phyloP scores from a whole-genome alignment of 306 rosid species.

The Alnus glutinosa region DNA sequence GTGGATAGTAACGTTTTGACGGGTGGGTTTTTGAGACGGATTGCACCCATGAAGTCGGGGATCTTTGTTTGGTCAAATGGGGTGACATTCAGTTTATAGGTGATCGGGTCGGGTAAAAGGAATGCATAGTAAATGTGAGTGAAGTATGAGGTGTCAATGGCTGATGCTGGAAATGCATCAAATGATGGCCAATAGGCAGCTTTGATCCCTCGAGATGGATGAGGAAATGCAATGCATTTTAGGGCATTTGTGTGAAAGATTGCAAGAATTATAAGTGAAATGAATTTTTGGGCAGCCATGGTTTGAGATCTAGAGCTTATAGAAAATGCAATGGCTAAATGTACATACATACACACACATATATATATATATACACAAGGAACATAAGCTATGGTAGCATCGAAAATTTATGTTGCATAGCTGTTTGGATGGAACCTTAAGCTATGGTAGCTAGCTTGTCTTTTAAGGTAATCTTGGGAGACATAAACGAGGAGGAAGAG shows the following conservation, averaged over 20 bases:
- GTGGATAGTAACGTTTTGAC: slow-evolving; percentile 63
- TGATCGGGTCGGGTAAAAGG: slow-evolving; percentile 39
- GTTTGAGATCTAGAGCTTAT: background rate
- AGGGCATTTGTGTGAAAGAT: background rate
- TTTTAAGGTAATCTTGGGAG: too few relatives aligned
- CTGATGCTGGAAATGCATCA: slow-evolving; percentile 41
- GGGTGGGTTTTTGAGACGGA: slow-evolving; percentile 37
- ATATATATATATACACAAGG: background rate
- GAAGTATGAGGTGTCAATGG: slow-evolving; percentile 55
- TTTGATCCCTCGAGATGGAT: slow-evolving; percentile 32
- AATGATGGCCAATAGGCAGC: slow-evolving; percentile 79
- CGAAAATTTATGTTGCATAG: background rate
- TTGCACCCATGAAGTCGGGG: slow-evolving; percentile 41
- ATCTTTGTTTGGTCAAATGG: slow-evolving; percentile 30
- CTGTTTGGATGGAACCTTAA: background rate
- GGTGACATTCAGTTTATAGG: slow-evolving; percentile 45
- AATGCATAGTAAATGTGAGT: slow-evolving; percentile 80
- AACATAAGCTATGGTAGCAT: background rate
- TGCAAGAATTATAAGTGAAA: slow-evolving; percentile 25
- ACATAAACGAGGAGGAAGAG: too few relatives aligned
- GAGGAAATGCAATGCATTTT: too few relatives aligned
- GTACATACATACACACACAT: too few relatives aligned
- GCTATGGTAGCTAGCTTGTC: too few relatives aligned
- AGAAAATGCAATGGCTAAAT: background rate
- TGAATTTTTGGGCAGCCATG: slow-evolving; percentile 24